These are phyloP conservation scores for Penicillium sclerotiorum DNA, from an alignment of 2,329 filamentous ascomycete genomes.

Conservation along the genomic window DNA sequence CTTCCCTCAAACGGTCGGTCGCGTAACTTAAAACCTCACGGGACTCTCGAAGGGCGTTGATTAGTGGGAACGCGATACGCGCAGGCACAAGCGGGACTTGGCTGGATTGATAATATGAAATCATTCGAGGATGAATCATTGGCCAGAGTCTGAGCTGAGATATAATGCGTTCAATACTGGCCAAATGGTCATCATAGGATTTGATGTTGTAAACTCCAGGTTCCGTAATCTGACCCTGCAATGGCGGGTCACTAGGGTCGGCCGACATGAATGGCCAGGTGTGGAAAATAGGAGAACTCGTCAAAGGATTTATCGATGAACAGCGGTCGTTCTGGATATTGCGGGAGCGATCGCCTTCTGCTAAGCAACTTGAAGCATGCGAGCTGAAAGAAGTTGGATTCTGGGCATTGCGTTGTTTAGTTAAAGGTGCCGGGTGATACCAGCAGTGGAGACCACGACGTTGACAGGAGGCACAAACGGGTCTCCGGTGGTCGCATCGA, in stretches of 20 bases:
- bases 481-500: constrained; percentile 22
- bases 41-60: constrained; percentile 5
- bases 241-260: constrained; percentile 1
- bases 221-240: neutral
- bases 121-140: constrained; percentile 11
- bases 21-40: constrained; percentile 5
- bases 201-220: constrained; percentile 4
- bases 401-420: constrained; percentile 2
- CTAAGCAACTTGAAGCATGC: neutral
- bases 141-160: constrained; percentile 13
- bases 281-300: neutral
- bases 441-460: constrained; percentile 22
- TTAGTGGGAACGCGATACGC: constrained; percentile 10
- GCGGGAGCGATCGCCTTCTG: neutral
- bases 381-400: neutral
- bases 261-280: constrained; percentile 4
- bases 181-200: constrained; percentile 5
- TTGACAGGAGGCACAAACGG: constrained; percentile 21
- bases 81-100: constrained; percentile 14
- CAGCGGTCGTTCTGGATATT: constrained; percentile 2
- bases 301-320: neutral
- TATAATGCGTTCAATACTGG: constrained; percentile 13
- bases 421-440: constrained; percentile 24
- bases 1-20: no score
- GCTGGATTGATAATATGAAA: constrained; percentile 13